Evolutionary conservation across 306 rosid species (phyloP).

Genomic region (Chamaecrista fasciculata): DNA sequence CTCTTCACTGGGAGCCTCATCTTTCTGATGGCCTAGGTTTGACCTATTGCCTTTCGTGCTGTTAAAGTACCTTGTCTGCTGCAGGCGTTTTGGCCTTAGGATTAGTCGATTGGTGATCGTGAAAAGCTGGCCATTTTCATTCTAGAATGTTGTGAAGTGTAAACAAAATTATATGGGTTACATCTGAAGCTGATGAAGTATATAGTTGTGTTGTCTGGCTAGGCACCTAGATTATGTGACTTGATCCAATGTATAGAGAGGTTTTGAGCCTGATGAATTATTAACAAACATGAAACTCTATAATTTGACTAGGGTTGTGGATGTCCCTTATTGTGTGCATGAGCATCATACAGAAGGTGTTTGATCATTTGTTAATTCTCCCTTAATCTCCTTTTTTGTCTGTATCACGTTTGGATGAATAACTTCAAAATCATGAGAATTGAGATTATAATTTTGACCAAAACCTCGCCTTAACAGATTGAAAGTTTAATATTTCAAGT

Average conservation of each 20-base stretch:
- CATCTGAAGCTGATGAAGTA: conserved; percentile 32
- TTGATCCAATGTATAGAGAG: conserved; percentile 38
- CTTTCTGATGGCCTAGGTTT: conserved; percentile 57
- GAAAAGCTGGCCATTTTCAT: conserved; percentile 23
- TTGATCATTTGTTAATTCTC: conserved; percentile 30
- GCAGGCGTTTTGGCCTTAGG: conserved; percentile 33
- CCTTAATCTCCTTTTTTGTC: conserved; percentile 19
- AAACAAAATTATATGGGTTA: conserved; percentile 26
- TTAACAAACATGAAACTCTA: conserved; percentile 15
- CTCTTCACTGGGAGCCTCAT: conserved; percentile 72
- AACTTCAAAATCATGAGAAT: not conserved
- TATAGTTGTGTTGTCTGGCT: conserved; percentile 12
- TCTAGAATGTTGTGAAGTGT: conserved; percentile 27
- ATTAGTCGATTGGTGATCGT: conserved; percentile 16
- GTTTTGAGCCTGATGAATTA: conserved; percentile 35
- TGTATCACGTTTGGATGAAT: conserved; percentile 13
- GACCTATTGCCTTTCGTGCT: conserved; percentile 17
- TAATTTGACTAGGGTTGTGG: conserved; percentile 17
- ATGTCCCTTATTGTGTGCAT: conserved; percentile 15
- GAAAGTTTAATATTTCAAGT: not conserved
- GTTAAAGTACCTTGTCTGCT: not conserved
- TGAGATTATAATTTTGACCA: not conserved
- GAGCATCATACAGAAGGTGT: conserved; percentile 5
- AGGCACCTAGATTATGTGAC: conserved; percentile 28
- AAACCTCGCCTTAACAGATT: not conserved